A percentile compares a stretch with the other conserved stretches of the same genome.
Conservation (phyloP, 805 yeast species). For the Saccharomyces mikatae region DNA sequence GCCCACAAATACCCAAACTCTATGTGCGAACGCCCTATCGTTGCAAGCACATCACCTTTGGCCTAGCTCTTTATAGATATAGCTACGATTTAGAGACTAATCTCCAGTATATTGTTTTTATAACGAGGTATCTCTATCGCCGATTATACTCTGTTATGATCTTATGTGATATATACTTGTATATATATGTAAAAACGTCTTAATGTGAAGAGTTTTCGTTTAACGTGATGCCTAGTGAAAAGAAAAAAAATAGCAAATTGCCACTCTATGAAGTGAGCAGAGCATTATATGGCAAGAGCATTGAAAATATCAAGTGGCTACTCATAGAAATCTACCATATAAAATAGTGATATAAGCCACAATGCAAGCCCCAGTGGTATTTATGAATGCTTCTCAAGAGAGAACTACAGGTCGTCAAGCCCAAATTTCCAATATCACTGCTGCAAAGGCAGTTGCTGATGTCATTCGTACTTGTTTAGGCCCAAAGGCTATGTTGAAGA, state of each 20-base stretch:
- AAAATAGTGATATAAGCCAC: slow-evolving; percentile 10
- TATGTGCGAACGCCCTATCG: background rate
- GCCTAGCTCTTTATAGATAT: background rate
- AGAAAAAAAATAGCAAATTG: background rate
- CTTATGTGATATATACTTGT: background rate
- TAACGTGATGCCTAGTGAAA: background rate
- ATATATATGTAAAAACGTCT: background rate
- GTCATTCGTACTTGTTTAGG: slow-evolving; percentile 96
- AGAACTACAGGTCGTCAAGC: slow-evolving; percentile 97
- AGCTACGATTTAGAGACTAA: background rate
- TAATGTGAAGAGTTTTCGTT: background rate
- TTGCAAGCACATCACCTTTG: background rate
- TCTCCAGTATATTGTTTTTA: background rate
- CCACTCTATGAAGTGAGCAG: background rate
- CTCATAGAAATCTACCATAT: background rate
- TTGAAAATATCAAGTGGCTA: background rate
- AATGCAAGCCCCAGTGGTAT: slow-evolving; percentile 82
- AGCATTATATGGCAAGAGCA: background rate
- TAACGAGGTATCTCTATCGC: background rate
- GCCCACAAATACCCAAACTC: background rate
- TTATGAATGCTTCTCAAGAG: slow-evolving; percentile 80
- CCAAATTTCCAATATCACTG: slow-evolving; percentile 91
- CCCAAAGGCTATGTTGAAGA: slow-evolving; percentile 97
- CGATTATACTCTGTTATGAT: background rate
- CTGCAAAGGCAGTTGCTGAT: slow-evolving; percentile 99